Evolutionary conservation across 2,329 filamentous ascomycete genomes (phyloP).

Genomic region (Oidium heveae): DNA sequence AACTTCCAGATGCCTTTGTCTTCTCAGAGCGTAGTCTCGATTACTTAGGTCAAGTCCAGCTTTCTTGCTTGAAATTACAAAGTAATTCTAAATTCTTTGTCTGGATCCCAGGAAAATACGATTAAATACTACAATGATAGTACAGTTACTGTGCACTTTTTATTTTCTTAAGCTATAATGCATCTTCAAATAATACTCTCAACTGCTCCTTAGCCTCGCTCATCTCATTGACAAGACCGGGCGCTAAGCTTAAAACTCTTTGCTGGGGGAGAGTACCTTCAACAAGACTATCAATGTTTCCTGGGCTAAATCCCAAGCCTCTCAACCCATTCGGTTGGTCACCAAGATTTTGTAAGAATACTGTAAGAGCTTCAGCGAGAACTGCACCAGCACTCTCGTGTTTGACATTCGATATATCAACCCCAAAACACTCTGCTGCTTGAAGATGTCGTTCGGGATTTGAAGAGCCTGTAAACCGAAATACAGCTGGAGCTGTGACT

Average conservation of each 20-base stretch:
- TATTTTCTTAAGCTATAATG: constrained; percentile 14
- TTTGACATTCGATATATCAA: constrained; percentile 72
- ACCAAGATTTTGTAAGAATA: constrained; percentile 61
- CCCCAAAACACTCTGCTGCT: constrained; percentile 74
- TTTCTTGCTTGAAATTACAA: too few relatives aligned
- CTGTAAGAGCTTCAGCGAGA: constrained; percentile 53
- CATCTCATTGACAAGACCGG: constrained; percentile 46
- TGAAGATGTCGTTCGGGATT: constrained; percentile 81
- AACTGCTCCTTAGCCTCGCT: constrained; percentile 49
- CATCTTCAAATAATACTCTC: constrained; percentile 38
- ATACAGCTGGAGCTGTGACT: constrained; percentile 79
- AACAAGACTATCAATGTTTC: constrained; percentile 60
- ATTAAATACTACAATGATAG: too few relatives aligned
- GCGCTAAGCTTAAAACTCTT: constrained; percentile 75
- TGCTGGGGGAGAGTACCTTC: constrained; percentile 88
- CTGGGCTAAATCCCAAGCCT: constrained; percentile 50
- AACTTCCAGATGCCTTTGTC: too few relatives aligned
- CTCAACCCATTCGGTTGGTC: constrained; percentile 78
- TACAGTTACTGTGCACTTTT: too few relatives aligned
- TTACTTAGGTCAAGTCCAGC: too few relatives aligned
- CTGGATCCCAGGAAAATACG: too few relatives aligned
- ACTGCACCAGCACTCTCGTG: constrained; percentile 74
- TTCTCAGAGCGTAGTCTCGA: too few relatives aligned
- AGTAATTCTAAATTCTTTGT: too few relatives aligned
- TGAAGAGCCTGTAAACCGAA: constrained; percentile 72